These are phyloP conservation scores for Trichoderma sp. DNA, from an alignment of 2,329 filamentous ascomycete genomes.

Conservation along the genomic window DNA sequence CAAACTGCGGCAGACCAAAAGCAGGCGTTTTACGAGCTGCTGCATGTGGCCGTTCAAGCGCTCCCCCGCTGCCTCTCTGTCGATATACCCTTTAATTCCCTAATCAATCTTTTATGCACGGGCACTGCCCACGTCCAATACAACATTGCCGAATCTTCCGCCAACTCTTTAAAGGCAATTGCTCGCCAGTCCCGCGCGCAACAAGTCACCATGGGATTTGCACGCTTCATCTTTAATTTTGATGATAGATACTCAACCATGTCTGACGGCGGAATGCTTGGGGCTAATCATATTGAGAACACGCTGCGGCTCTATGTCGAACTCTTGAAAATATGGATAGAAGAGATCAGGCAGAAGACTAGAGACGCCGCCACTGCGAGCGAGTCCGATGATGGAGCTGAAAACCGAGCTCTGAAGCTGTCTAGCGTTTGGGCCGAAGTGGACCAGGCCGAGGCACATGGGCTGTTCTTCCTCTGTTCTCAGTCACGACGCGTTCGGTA, in stretches of 20 bases:
- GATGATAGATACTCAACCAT: slow-evolving; percentile 97
- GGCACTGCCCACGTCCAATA: slow-evolving; percentile 93
- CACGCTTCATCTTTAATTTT: slow-evolving; percentile 97
- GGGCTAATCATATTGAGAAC: slow-evolving; percentile 89
- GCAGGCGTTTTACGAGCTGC: slow-evolving; percentile 90
- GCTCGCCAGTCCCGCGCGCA: slow-evolving; percentile 90
- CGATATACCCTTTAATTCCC: slow-evolving; percentile 85
- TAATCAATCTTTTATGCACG: slow-evolving; percentile 93
- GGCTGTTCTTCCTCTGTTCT: slow-evolving; percentile 94
- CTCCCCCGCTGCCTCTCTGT: slow-evolving; percentile 88
- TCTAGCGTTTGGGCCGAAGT: slow-evolving; percentile 90
- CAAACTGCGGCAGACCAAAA: slow-evolving; percentile 73
- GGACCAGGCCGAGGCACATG: slow-evolving; percentile 94
- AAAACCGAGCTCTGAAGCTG: slow-evolving; percentile 71
- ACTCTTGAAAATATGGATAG: slow-evolving; percentile 93
- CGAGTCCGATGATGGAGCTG: slow-evolving; percentile 58
- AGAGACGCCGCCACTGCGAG: slow-evolving; percentile 68
- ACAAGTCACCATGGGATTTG: slow-evolving; percentile 93
- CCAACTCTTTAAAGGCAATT: slow-evolving; percentile 90
- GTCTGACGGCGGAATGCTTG: slow-evolving; percentile 95
- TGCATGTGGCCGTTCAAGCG: slow-evolving; percentile 93
- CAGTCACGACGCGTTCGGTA: slow-evolving; percentile 85
- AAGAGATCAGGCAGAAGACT: slow-evolving; percentile 86
- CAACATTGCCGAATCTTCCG: slow-evolving; percentile 88
- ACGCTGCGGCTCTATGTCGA: slow-evolving; percentile 92